These are phyloP conservation scores for Trichoderma brevicompactum DNA, from an alignment of 2,329 filamentous ascomycete genomes.

Conservation along the genomic window DNA sequence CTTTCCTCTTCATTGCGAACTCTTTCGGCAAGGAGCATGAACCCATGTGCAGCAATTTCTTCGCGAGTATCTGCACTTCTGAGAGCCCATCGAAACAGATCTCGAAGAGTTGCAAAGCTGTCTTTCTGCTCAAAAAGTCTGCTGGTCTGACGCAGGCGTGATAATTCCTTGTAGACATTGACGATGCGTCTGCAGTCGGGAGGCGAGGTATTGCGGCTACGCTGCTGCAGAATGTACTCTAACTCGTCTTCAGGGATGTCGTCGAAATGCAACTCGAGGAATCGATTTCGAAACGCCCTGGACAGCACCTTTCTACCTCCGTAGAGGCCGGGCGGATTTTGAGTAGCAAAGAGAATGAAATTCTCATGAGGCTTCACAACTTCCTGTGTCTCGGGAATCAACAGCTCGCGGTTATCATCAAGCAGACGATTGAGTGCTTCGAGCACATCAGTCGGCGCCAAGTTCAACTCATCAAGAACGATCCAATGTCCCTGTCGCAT, in stretches of 20 bases:
- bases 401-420: constrained; percentile 93
- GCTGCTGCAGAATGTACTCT: constrained; percentile 85
- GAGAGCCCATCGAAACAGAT: constrained; percentile 94
- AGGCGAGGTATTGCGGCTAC: constrained; percentile 83
- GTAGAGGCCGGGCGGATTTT: constrained; percentile 94
- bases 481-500: constrained; percentile 96
- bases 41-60: constrained; percentile 88
- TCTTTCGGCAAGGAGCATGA: constrained; percentile 93
- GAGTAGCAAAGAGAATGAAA: constrained; percentile 97
- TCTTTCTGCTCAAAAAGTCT: constrained; percentile 96
- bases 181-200: constrained; percentile 93
- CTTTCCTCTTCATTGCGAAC: constrained; percentile 91
- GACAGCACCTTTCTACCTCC: constrained; percentile 93
- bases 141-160: constrained; percentile 84
- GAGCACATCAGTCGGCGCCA: constrained; percentile 94
- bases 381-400: constrained; percentile 97
- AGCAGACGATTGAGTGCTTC: constrained; percentile 94
- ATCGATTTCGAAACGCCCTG: constrained; percentile 93
- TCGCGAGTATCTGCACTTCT: constrained; percentile 83
- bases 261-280: constrained; percentile 95
- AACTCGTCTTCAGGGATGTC: constrained; percentile 96
- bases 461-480: constrained; percentile 93
- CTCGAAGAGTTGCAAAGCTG: constrained; percentile 93
- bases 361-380: constrained; percentile 88
- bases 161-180: constrained; percentile 90